Evolutionary conservation across 257 asterid species (phyloP).

Genomic region (Osmanthus fragrans): DNA sequence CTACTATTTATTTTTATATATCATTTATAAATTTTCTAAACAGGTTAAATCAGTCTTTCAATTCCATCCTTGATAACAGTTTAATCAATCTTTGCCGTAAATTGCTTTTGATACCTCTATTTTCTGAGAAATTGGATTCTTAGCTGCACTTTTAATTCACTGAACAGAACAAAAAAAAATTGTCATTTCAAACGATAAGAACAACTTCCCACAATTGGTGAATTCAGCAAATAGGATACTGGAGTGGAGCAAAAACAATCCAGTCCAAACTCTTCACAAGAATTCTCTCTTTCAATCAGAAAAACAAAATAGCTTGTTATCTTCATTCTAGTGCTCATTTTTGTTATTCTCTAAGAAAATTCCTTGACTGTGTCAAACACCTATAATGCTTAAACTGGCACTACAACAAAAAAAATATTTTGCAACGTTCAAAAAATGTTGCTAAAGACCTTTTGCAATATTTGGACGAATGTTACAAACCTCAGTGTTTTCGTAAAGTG

Average conservation of each 20-base stretch:
- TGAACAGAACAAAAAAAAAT: too few species aligned
- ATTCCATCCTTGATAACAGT: background rate
- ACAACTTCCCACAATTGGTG: too few species aligned
- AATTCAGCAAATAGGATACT: background rate
- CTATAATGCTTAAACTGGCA: too few species aligned
- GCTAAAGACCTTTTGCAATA: too few species aligned
- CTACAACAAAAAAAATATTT: too few species aligned
- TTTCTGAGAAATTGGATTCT: background rate
- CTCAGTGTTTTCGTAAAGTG: too few species aligned
- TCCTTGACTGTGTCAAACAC: too few species aligned
- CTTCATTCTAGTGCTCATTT: background rate
- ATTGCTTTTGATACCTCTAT: conserved; percentile 12
- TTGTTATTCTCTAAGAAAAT: background rate
- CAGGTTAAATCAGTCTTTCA: background rate
- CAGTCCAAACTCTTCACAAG: too few species aligned
- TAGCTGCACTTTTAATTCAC: conserved; percentile 12
- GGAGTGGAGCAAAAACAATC: background rate
- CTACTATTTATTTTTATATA: too few species aligned
- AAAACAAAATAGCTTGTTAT: background rate
- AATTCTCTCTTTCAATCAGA: background rate
- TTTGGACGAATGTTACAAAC: too few species aligned
- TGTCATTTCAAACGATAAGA: background rate
- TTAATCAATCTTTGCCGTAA: background rate
- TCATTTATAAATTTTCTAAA: background rate
- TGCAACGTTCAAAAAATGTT: too few species aligned